Base-by-base conservation (phyloP, 2,329 filamentous ascomycete species). In the Botrytis elliptica region DNA sequence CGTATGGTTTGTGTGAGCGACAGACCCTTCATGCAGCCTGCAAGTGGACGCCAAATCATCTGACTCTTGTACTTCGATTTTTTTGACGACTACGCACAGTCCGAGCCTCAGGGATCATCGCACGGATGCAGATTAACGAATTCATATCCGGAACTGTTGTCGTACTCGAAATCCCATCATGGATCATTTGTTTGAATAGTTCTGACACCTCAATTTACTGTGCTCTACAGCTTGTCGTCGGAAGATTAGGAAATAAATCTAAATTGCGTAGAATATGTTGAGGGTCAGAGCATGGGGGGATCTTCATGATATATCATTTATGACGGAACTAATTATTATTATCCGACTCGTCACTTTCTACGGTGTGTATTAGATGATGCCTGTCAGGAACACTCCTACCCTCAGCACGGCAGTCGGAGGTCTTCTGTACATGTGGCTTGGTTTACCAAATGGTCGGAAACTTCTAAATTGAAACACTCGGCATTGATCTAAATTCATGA, bases 1-100 rank as follows among this genome's bases (percentile, higher is more conserved):
- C 4, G 62, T 25, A 68, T 57, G 66, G 49, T 68, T 68, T 18
- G 36, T 14, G 49, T 57, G 66, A 44, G 66, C n/a, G 66, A 68
- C 65, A 40, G 65, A 68, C 66, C 66, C 66, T 69, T 25, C 66
- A 69, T 69, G 66, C 66, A 69, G 49, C n/a, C 49, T 69, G 66
- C 66, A 69, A 69, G 49, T 44, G 18, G 36, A 29, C 5, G 49
- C 36, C 36, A 69, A 57, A 52, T 44, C 36, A 67, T 33, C 25
- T 29, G 22, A n/a, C 29, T 25, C 38, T 42, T 42, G 49, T 44
- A 18, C n/a, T 20, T 67, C 33, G 33, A n/a, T 20, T 20, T 7
- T 67, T 20, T 1, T 42, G 25, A 40, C 33, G n/a, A 29, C 38
- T 42, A 42, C 5, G 29, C 40, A 33, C 10, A 57, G 52, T 20